phyloP scores from a whole-genome alignment of 768 basidiomycete species.

The Boletus rex-veris region DNA sequence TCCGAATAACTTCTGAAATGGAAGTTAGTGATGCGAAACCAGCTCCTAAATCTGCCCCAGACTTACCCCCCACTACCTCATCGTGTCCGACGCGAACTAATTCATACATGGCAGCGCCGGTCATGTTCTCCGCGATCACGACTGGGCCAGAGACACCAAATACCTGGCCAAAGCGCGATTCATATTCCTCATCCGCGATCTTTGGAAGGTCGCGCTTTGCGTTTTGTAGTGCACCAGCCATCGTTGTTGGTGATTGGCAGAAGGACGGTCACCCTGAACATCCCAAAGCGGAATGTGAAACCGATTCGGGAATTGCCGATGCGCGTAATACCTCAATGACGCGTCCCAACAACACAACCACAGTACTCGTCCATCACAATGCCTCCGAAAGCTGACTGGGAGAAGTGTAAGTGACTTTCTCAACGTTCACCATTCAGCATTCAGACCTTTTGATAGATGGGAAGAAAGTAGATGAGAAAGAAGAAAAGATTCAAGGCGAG shows the following conservation, averaged over 20 bases:
- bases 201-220: conserved; percentile 85
- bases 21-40: conserved; percentile 9
- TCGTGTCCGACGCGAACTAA: conserved; percentile 98
- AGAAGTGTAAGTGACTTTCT: conserved; percentile 46
- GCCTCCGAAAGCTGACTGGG: conserved; percentile 74
- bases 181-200: conserved; percentile 86
- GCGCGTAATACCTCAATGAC: conserved; percentile 32
- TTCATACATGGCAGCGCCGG: conserved; percentile 95
- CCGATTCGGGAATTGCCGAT: conserved; percentile 23
- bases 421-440: neutral
- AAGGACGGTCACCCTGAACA: neutral
- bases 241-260: conserved; percentile 30
- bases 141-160: conserved; percentile 98
- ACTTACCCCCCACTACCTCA: conserved; percentile 91
- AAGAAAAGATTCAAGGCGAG: conserved; percentile 87
- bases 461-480: conserved; percentile 82
- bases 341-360: conserved; percentile 29
- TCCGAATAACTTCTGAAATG: conserved; percentile 90
- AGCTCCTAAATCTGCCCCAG: neutral
- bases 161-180: conserved; percentile 83
- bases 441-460: conserved; percentile 50
- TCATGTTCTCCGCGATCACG: conserved; percentile 95
- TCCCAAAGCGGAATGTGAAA: conserved; percentile 32
- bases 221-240: conserved; percentile 93
- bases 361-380: conserved; percentile 44